Evolutionary conservation across 2,329 filamentous ascomycete genomes (phyloP).

Genomic region (Dothideomycetes sp.): DNA sequence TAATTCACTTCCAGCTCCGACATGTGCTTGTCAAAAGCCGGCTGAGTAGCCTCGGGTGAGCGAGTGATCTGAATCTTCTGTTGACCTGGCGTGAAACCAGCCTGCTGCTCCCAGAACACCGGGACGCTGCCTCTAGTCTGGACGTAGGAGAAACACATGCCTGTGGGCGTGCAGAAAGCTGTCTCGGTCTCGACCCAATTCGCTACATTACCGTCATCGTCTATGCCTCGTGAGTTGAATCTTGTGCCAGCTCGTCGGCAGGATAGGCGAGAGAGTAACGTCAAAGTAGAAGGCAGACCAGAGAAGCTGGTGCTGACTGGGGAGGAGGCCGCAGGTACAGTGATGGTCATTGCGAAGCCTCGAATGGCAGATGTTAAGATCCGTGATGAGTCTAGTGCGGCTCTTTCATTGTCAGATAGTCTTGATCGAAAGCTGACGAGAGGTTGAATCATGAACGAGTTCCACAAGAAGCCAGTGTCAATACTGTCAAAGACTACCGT

Average conservation of each 20-base stretch:
- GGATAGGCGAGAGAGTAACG: conserved; percentile 82
- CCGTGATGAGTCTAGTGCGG: conserved; percentile 71
- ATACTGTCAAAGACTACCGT: conserved; percentile 87
- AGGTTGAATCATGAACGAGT: conserved; percentile 95
- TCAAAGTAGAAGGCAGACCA: conserved; percentile 72
- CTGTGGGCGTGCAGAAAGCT: conserved; percentile 71
- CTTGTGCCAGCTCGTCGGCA: conserved; percentile 85
- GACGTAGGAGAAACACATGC: conserved; percentile 79
- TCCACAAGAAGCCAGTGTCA: conserved; percentile 91
- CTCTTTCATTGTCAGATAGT: conserved; percentile 62
- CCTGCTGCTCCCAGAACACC: conserved; percentile 91
- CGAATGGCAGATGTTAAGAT: conserved; percentile 90
- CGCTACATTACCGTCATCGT: conserved; percentile 93
- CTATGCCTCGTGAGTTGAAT: conserved; percentile 94
- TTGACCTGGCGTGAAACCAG: conserved; percentile 78
- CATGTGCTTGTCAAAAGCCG: conserved; percentile 92
- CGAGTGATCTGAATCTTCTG: conserved; percentile 90
- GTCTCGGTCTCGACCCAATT: conserved; percentile 99
- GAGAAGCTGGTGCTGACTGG: conserved; percentile 55
- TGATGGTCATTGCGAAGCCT: conserved; percentile 80
- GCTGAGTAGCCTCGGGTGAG: conserved; percentile 81
- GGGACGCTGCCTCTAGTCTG: conserved; percentile 90
- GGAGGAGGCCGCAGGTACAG: conserved; percentile 65
- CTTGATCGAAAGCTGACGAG: conserved; percentile 80
- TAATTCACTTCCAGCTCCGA: conserved; percentile 76